These are phyloP conservation scores for Candida tallmaniae DNA, from an alignment of 805 yeast species.

Conservation along the genomic window DNA sequence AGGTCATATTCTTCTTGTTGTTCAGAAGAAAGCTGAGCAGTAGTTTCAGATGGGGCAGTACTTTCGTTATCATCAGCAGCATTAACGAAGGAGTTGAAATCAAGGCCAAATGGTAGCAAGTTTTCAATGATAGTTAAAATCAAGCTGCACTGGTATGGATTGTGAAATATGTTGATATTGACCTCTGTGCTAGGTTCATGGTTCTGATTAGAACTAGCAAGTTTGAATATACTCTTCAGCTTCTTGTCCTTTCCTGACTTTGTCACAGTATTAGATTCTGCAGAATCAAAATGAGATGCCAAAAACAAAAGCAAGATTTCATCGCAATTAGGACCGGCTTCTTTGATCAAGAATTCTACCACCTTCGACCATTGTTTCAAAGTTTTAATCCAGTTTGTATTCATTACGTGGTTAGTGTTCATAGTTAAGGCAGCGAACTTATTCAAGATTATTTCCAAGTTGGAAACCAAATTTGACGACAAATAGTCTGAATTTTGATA, in stretches of 20 bases:
- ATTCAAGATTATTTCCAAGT: conserved; percentile 26
- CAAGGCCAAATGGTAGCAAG: conserved; percentile 33
- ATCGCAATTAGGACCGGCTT: conserved; percentile 34
- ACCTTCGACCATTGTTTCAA: conserved; percentile 26
- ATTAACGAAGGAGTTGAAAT: conserved; percentile 21
- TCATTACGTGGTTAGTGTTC: conserved; percentile 26
- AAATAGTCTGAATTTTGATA: conserved; percentile 36
- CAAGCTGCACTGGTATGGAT: conserved; percentile 30
- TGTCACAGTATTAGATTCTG: conserved; percentile 2
- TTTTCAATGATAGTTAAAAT: conserved; percentile 25
- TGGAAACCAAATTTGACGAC: conserved; percentile 19
- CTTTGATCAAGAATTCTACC: conserved; percentile 28
- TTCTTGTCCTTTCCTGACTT: conserved; percentile 8
- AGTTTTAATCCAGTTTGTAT: conserved; percentile 27
- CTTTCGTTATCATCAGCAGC: conserved; percentile 7
- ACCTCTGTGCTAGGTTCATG: background rate
- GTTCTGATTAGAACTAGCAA: background rate
- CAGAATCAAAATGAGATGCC: conserved; percentile 21
- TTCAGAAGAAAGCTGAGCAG: conserved; percentile 2
- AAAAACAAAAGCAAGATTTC: conserved; percentile 32
- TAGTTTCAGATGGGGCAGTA: background rate
- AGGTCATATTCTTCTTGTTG: conserved; percentile 11
- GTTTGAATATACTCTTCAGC: conserved; percentile 5
- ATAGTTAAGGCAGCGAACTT: conserved; percentile 20
- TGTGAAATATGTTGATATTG: conserved; percentile 23